These are phyloP conservation scores for Coniella vitis DNA, from an alignment of 2,329 filamentous ascomycete species.

Conservation along the genomic window DNA sequence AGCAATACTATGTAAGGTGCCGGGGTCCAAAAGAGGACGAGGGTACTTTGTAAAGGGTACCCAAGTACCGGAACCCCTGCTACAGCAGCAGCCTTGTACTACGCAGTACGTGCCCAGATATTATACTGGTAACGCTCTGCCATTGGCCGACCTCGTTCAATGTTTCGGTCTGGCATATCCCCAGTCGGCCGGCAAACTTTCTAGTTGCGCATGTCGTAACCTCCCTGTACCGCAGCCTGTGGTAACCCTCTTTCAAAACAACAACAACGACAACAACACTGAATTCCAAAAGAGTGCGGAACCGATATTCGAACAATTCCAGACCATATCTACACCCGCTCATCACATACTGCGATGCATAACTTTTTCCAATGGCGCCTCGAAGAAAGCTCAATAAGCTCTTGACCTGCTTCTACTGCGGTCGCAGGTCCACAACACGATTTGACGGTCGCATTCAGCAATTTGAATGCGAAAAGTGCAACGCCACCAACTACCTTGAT, in stretches of 20 bases:
- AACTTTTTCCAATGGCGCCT: constrained; percentile 32
- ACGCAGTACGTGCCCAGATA: no score
- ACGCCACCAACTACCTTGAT: constrained; percentile 84
- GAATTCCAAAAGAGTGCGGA: constrained; percentile 15
- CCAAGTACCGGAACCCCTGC: no score
- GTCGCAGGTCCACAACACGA: constrained; percentile 54
- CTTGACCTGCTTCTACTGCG: constrained; percentile 79
- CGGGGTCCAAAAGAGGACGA: no score
- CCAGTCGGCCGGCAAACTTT: constrained; percentile 5
- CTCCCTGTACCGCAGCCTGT: neutral
- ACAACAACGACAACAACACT: neutral
- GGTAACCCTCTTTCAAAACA: constrained; percentile 1
- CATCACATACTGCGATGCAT: constrained; percentile 7
- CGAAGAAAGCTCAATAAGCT: constrained; percentile 28
- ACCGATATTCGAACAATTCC: neutral
- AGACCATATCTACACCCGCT: constrained; percentile 34
- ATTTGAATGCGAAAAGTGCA: constrained; percentile 72
- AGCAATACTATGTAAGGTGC: no score
- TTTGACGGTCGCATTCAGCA: constrained; percentile 53
- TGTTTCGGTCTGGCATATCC: neutral
- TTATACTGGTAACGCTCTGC: no score
- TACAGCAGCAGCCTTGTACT: no score
- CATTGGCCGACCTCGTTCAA: neutral
- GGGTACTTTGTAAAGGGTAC: no score
- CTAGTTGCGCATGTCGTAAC: neutral